A percentile compares a stretch with the other conserved stretches of the same genome.
Conservation (phyloP, 129 eudicot species). For the Flaveria robusta region DNA sequence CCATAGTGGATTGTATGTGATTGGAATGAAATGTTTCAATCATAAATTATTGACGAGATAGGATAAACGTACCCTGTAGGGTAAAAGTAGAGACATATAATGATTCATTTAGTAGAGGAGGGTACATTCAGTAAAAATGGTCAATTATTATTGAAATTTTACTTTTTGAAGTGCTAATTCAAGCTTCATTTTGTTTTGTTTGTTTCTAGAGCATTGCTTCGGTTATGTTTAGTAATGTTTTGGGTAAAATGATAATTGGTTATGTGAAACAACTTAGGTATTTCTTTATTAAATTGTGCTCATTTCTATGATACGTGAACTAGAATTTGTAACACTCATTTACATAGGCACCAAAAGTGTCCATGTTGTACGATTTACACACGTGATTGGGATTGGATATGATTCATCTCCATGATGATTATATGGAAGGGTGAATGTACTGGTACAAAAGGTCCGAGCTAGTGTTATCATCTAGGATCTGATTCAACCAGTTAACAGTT, state of each 20-base stretch:
- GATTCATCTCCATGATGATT: background rate
- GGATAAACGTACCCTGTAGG: no score
- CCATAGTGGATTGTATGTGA: background rate
- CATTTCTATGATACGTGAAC: background rate
- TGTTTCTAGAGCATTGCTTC: background rate
- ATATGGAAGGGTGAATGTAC: slow-evolving; percentile 1
- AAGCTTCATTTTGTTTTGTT: slow-evolving; percentile 16
- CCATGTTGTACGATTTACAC: slow-evolving; percentile 5
- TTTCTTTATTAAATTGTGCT: background rate
- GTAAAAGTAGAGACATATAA: no score
- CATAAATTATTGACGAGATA: background rate
- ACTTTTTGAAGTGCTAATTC: slow-evolving; percentile 1
- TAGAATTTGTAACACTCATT: background rate
- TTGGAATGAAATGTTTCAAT: slow-evolving; percentile 5
- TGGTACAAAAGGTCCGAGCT: background rate
- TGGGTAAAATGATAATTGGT: slow-evolving; percentile 16
- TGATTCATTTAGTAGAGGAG: no score
- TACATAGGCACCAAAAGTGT: background rate
- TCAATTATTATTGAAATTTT: slow-evolving; percentile 5
- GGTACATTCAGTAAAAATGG: background rate
- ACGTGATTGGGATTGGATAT: slow-evolving; percentile 20
- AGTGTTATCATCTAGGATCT: slow-evolving; percentile 6
- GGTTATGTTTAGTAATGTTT: slow-evolving; percentile 13
- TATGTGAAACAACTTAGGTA: background rate
- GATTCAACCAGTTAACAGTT: slow-evolving; percentile 11